Conservation (phyloP, 768 basidiomycete genomes). For the Trametopsis cervina region DNA sequence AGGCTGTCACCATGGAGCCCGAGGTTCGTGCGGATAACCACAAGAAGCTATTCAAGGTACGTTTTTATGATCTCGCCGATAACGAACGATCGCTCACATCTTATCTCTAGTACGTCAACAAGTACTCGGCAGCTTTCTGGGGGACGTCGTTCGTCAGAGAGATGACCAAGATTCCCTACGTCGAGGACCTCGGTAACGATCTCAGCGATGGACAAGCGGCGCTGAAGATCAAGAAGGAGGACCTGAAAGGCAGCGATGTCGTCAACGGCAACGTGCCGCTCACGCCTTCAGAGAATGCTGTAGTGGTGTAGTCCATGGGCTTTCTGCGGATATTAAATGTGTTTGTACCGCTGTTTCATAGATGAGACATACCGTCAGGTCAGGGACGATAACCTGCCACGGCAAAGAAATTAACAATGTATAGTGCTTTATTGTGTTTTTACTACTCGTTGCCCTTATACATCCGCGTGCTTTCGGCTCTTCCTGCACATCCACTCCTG, state of each 20-base stretch:
- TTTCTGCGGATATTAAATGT: no score
- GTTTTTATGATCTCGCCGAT: conserved; percentile 12
- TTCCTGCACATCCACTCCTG: no score
- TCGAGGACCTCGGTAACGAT: conserved; percentile 11
- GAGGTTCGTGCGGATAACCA: conserved; percentile 87
- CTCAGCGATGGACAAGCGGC: conserved; percentile 25
- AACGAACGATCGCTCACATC: neutral
- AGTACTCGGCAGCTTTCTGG: conserved; percentile 92
- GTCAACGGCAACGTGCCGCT: conserved; percentile 19
- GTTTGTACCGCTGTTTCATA: no score
- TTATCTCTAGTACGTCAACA: conserved; percentile 65
- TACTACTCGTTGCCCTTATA: no score
- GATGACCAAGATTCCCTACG: conserved; percentile 50
- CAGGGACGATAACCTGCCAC: no score
- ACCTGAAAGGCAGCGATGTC: conserved; percentile 17
- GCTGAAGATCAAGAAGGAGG: conserved; percentile 21
- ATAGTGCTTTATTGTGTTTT: no score
- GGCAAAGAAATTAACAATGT: no score
- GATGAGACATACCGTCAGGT: no score
- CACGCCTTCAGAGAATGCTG: conserved; percentile 18
- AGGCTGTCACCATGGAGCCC: conserved; percentile 85
- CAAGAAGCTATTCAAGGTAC: conserved; percentile 82
- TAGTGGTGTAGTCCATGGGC: no score
- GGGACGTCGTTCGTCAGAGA: conserved; percentile 85
- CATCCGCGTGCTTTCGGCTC: no score